phyloP scores from a whole-genome alignment of 78 protist genomes.

The Planoprotostelium fungivorum region DNA sequence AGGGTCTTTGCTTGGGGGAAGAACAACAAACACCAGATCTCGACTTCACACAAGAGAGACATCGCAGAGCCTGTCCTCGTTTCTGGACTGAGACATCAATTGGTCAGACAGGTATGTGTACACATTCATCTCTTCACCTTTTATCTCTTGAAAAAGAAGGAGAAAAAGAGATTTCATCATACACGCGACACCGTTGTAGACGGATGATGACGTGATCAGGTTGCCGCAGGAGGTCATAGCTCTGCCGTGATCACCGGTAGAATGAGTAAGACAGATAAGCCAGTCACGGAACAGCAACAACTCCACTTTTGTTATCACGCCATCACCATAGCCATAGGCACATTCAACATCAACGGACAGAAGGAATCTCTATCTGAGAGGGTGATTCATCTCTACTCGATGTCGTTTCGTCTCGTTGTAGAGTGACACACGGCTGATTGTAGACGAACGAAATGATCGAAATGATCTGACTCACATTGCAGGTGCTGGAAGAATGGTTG shows the following conservation, averaged over 20 bases:
- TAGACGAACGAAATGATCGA: too few relatives aligned
- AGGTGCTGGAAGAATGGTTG: not conserved
- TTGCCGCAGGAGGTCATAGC: not conserved
- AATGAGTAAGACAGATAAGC: not conserved
- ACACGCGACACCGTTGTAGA: not conserved
- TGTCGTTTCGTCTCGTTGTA: too few relatives aligned
- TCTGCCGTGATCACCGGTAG: not conserved
- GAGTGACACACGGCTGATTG: too few relatives aligned
- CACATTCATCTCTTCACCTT: too few relatives aligned
- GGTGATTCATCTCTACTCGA: too few relatives aligned
- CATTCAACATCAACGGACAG: not conserved
- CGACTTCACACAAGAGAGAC: not conserved
- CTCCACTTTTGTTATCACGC: not conserved
- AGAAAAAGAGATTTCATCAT: too few relatives aligned
- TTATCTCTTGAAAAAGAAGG: too few relatives aligned
- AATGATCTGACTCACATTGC: too few relatives aligned
- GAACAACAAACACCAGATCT: constrained; percentile 1
- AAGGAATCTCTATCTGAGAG: not conserved
- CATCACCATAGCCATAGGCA: not conserved
- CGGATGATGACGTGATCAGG: not conserved
- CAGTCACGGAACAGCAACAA: not conserved
- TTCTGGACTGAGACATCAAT: not conserved
- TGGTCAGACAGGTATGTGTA: not conserved
- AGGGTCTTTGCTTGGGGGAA: not conserved
- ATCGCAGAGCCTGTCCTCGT: not conserved